Base-by-base conservation (phyloP, 108 stramenopile genomes). In the Cyclotella choctawhatcheeana region DNA sequence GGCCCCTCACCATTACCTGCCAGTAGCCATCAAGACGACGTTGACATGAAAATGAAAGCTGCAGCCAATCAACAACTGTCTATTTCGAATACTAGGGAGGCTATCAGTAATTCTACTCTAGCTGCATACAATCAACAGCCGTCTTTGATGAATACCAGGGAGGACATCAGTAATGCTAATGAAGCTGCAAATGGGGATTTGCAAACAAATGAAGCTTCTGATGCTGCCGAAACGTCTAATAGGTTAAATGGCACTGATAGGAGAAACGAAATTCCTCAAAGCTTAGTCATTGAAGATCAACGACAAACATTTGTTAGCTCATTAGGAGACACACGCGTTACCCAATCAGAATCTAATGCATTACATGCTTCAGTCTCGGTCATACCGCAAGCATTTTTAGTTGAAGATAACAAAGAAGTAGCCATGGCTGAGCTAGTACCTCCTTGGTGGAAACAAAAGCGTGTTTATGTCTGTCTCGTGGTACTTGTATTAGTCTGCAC, bases 371-470 rank as follows among this genome's bases (percentile, higher is more conserved):
- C 37, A 17, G 10, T 40, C 16, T 18, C 59, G 5, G 5, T 37
- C 1, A 60, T 60, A 24, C 59, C 59, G 16, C 37, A 60, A 21
- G 59, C 59, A 21, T 60, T 60, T 60, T 35, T 60, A 24, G 59
- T 60, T 3, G 59, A 60, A 29, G 58, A 59, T n/a, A 35, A 60
- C 20, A 37, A 56, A 31, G 55, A 18, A 1, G 16, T 60, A 1
- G 59, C 59, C 18, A 10, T 60, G 1, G 59, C 59, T 5, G 59
- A 60, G 21, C 33, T 43, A 21, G 26, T 60, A 20, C 59, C 16
- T 37, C 59, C 59, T 5, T 60, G 59, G 59, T 60, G 59, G 59
- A 37, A 60, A 60, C 34, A 22, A 3, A 60, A 60, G 18, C n/a
- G 20, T 1, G 40, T 35, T 29, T 60, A 60, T 12, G 20, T 1